Evolutionary conservation across 129 eudicot species (phyloP), one percentile per base, ranked within the genome.

Genomic region (Tagetes patula): DNA sequence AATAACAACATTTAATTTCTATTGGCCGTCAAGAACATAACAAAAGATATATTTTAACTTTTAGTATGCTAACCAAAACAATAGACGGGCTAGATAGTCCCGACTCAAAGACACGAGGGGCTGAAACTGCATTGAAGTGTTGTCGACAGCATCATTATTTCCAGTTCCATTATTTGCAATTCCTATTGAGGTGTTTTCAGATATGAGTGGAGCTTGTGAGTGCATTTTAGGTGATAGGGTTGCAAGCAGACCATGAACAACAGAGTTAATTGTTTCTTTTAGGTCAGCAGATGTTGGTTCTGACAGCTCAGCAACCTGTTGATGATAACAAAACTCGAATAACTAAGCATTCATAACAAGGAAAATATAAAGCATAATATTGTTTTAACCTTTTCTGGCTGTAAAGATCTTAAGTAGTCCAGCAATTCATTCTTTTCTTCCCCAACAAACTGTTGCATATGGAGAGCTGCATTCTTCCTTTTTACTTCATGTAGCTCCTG

Each of bases 371-470:
- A 37, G 8, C 11, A 39, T 45, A 52, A 39, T 4, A 67, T 30
- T 36, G 39, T 8, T 50, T 40, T 54, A 59, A 93, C 98, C 97
- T 90, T 94, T 78, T 94, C 97, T 49, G 98, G 98, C 67, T 90
- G 89, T 79, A 94, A 80, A 36, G 98, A 94, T 73, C 97, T 85
- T 54, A 94, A 80, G 77, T 94, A 94, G 71, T 93, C 96, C 71
- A 93, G 79, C 81, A 93, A 74, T 39, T 90, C 98, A 76, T 93
- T 93, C 85, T 90, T 90, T 76, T 93, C 96, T 77, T 87, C 96
- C 72, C 98, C 96, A 34, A 90, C 98, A 93, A 93, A 90, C 75
- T 94, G 98, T 80, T 94, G 98, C 98, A 94, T 94, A 70, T 94
- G 97, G 73, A 94, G 91, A 61, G 98, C 98, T 32, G 96, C 92